Evolutionary conservation across 1,284 basidiomycete genomes (phyloP).

Genomic region (Tilletia walkeri): DNA sequence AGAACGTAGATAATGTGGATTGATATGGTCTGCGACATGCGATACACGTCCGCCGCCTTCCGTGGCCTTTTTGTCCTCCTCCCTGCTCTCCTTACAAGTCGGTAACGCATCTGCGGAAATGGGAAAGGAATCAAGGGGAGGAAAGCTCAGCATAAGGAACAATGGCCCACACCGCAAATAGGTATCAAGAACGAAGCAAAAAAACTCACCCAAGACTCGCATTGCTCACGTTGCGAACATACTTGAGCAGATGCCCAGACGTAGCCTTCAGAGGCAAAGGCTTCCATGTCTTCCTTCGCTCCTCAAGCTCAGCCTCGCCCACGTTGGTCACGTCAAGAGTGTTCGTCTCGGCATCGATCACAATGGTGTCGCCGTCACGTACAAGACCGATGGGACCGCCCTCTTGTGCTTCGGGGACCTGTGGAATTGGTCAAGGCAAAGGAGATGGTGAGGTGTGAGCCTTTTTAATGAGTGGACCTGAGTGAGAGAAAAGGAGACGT

Average conservation of each 20-base stretch:
- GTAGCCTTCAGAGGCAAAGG: constrained; percentile 80
- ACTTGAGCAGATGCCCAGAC: constrained; percentile 62
- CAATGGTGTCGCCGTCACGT: constrained; percentile 29
- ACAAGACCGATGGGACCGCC: constrained; percentile 34
- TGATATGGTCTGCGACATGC: background rate
- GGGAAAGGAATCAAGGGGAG: background rate
- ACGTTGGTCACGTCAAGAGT: constrained; percentile 70
- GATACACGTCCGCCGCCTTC: constrained; percentile 66
- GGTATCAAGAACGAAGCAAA: too few relatives aligned
- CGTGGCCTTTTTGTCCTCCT: too few relatives aligned
- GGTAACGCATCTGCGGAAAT: constrained; percentile 5
- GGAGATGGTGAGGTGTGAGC: background rate
- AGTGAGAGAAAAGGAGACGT: background rate
- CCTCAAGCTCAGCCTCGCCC: constrained; percentile 68
- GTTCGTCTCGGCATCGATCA: constrained; percentile 69
- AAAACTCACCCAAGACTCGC: constrained; percentile 78
- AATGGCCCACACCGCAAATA: too few relatives aligned
- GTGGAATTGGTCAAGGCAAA: background rate
- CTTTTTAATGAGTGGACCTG: background rate
- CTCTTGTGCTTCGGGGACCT: constrained; percentile 32
- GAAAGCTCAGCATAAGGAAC: background rate
- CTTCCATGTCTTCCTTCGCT: constrained; percentile 69
- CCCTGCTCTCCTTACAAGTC: constrained; percentile 1
- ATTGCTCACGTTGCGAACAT: constrained; percentile 61
- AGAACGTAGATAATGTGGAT: background rate